Evolutionary conservation across 192 early-diverging fungal genomes (phyloP), one percentile per base, ranked within the genome.

Genomic region (Coemansia furcata): DNA sequence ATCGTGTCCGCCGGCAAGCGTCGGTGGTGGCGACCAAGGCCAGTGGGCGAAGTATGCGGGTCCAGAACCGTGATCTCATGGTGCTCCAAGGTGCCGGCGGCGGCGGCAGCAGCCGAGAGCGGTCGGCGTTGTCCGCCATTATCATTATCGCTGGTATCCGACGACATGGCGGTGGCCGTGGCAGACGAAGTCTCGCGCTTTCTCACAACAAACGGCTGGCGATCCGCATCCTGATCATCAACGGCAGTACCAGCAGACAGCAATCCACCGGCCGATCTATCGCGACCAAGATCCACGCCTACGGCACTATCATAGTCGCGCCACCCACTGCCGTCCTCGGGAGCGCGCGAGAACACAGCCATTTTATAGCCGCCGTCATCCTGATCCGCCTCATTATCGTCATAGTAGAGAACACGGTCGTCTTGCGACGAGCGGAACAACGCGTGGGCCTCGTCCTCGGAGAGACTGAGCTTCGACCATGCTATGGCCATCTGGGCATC

Each of bases 221-320:
- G 37, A 55, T 55, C 54, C 3, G 12, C 1, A 23, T 32, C 30
- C 15, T 35, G 30, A 4, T 33, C 54, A 15, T 55, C 54, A 55
- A 35, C 50, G 1, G 60, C 40, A 15, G 60, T 21, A 0, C 21
- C 36, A 15, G 60, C 60, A 21, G 60, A 36, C 23, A 39, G 11
- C 12, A 40, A 40, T 14, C 23, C 39, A 15, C 19, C 46, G 12
- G 47, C 23, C 6, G 47, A 29, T 26, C 23, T 21, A 2, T 59
- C 60, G 8, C 52, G 36, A 58, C 60, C 55, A 9, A 72, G 44
- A 17, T 77, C 75, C 2, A 69, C 71, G 9, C 72, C 72, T 15
- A 79, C 30, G 1, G 68, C 77, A 15, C 77, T 79, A 37, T 79
- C 77, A 17, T 63, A 44, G 63, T 78, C 77, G 33, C 65, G 47